Base-by-base conservation (phyloP, 2,329 filamentous ascomycete genomes). In the Fusarium stilboides region DNA sequence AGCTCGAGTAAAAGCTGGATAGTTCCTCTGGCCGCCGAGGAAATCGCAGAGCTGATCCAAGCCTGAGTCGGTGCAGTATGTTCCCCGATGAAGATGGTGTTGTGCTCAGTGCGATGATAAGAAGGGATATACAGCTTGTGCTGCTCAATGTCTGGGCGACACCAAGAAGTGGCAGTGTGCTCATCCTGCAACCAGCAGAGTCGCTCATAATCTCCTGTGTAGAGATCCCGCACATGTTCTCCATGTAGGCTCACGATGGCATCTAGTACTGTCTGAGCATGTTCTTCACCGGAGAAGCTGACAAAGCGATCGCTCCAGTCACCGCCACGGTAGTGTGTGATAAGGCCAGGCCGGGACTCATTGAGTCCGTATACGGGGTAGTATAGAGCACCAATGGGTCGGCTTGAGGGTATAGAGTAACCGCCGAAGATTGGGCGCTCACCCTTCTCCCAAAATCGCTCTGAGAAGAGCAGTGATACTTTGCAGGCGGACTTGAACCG, bases 31-130 rank as follows among this genome's bases (percentile, higher is more conserved):
- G 0, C 88, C 87, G 0, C 90, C 89, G 87, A 90, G 74, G 93
- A 90, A 6, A 93, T 79, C 1, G 91, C 90, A 4, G 86, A 88
- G 33, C 86, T 86, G 50, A 92, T 90, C 90, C 89, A 92, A 2
- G 89, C 90, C 73, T 93, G 91, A 0, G 91, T 93, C 74, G 90
- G 92, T 8, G 85, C 87, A 0, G 90, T 92, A 74, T 92, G 90
- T 76, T 93, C 91, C 3, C 88, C 88, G 8, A 91, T 81, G 62
- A 92, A 92, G 34, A 92, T 87, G n/a, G 90, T 89, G 47, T 89
- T 87, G 66, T 85, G 85, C 76, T 93, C 69, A 0, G 90, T 92
- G 74, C 89, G 86, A 73, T 91, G 92, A 74, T 92, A 93, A n/a
- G 90, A 88, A 0, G 91, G 91, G 10, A 93, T 80, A 70, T 91